Percentiles rank a stretch among this genome's conserved stretches.
Conservation (phyloP, 176 grass and related monocot genomes). For the Aegilops umbellulata region DNA sequence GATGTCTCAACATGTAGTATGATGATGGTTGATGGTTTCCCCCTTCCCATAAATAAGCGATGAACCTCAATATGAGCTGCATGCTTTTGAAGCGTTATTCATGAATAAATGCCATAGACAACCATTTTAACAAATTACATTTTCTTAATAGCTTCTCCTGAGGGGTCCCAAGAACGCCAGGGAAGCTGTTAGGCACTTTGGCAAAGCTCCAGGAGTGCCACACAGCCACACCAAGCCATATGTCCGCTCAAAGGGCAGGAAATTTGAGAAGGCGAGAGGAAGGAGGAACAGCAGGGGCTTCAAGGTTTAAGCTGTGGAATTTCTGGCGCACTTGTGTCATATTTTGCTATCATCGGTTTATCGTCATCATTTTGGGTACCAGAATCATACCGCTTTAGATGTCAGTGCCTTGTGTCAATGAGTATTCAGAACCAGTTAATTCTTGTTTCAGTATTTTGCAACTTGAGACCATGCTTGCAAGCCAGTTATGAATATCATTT, state of each 20-base stretch:
- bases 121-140: background rate
- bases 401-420: background rate
- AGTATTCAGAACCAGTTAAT: background rate
- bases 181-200: conserved; percentile 78
- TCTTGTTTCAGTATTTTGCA: background rate
- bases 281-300: conserved; percentile 83
- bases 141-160: conserved; percentile 50
- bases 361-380: background rate
- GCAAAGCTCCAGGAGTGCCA: conserved; percentile 68
- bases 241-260: conserved; percentile 73
- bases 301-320: conserved; percentile 38
- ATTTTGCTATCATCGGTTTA: background rate
- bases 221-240: conserved; percentile 90
- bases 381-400: conserved; percentile 17
- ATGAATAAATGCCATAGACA: background rate
- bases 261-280: conserved; percentile 76
- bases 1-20: background rate
- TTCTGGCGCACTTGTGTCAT: background rate
- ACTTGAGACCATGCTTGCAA: background rate
- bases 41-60: background rate
- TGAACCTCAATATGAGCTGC: background rate
- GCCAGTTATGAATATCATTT: background rate
- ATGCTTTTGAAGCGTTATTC: background rate
- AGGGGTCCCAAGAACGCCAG: conserved; percentile 80
- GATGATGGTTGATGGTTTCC: background rate